Conservation (phyloP, 2,329 filamentous ascomycete genomes). For the Colletotrichum sublineola region DNA sequence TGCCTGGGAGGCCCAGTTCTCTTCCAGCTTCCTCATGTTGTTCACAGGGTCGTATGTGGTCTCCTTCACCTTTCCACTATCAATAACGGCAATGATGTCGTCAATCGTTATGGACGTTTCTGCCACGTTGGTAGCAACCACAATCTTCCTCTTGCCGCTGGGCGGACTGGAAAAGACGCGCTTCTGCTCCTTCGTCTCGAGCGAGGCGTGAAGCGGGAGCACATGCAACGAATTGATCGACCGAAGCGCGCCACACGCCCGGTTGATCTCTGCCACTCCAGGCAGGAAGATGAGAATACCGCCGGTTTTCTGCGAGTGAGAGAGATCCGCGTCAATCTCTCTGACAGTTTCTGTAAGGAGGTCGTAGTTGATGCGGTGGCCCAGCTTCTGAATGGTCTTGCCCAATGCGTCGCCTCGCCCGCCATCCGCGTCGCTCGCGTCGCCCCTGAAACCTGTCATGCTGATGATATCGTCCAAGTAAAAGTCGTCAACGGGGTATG, state of each 20-base stretch:
- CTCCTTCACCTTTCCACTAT: conserved; percentile 95
- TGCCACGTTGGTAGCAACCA: conserved; percentile 95
- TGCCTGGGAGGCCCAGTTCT: conserved; percentile 94
- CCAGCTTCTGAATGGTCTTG: conserved; percentile 78
- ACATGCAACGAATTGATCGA: conserved; percentile 76
- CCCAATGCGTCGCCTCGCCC: conserved; percentile 69
- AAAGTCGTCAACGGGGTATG: conserved; percentile 89
- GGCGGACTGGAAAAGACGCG: conserved; percentile 85
- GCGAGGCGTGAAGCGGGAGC: conserved; percentile 90
- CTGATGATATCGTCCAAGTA: conserved; percentile 90
- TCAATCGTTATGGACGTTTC: conserved; percentile 99
- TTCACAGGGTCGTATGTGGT: conserved; percentile 92
- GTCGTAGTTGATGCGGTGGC: conserved; percentile 91
- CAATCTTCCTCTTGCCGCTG: conserved; percentile 86
- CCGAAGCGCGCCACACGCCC: conserved; percentile 78
- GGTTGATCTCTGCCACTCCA: conserved; percentile 90
- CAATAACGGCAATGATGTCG: conserved; percentile 95
- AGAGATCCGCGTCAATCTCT: conserved; percentile 83
- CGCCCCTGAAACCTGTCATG: conserved; percentile 77
- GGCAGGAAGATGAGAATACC: conserved; percentile 97
- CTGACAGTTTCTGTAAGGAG: conserved; percentile 84
- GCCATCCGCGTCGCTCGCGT: conserved; percentile 61
- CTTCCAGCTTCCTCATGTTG: conserved; percentile 94
- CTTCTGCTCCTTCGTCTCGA: conserved; percentile 89
- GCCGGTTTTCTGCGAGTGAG: conserved; percentile 75